phyloP scores from a whole-genome alignment of 371 early-diverging fungal species.

The Capniomyces stellatus region DNA sequence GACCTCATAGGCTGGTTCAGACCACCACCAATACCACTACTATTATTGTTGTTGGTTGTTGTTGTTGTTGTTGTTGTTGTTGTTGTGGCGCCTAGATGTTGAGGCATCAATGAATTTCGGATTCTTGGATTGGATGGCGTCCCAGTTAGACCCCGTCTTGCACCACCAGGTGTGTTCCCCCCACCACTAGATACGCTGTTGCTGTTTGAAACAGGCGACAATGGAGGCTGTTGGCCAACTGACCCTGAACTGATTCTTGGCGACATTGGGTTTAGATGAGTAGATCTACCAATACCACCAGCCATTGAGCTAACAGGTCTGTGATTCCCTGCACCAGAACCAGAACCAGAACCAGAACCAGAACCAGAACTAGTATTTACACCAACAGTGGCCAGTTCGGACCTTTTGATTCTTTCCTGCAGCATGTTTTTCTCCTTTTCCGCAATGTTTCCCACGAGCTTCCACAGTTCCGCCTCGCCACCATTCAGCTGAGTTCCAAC shows the following conservation, averaged over 20 bases:
- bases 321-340: constrained; percentile 11
- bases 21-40: background rate
- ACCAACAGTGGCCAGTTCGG: constrained; percentile 7
- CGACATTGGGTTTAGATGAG: too few species aligned
- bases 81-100: too few species aligned
- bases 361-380: background rate
- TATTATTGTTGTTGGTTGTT: background rate
- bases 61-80: constrained; percentile 1
- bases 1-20: too few species aligned
- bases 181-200: too few species aligned
- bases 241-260: constrained; percentile 3
- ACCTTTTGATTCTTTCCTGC: constrained; percentile 55
- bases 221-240: constrained; percentile 5
- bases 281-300: too few species aligned
- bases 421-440: constrained; percentile 65
- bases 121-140: too few species aligned
- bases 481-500: constrained; percentile 35
- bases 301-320: too few species aligned
- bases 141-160: too few species aligned
- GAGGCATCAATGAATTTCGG: too few species aligned
- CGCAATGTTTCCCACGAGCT: constrained; percentile 44
- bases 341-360: background rate
- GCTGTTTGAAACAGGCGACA: background rate
- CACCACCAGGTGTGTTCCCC: too few species aligned
- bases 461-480: constrained; percentile 52